Evolutionary conservation across 83 land plant species (phyloP), one percentile per base, ranked within the genome.

Genomic region (Diphasiastrum complanatum): DNA sequence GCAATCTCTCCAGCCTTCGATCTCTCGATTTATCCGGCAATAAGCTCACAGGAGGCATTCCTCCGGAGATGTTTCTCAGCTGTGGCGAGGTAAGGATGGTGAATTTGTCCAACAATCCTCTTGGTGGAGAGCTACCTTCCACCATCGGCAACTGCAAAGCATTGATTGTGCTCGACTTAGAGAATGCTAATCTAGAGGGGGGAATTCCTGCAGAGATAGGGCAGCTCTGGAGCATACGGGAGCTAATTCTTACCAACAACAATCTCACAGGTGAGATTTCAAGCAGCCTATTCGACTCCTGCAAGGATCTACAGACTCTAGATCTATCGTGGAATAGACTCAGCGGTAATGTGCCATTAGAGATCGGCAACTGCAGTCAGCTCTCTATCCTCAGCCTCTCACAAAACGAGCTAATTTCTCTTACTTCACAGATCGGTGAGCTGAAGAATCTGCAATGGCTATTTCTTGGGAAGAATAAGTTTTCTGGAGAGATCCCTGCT

Each of bases 191-290:
- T 5, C 34, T 55, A 24, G 0, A 0, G 30, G 59, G 59, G 18
- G 27, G 34, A 14, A 27, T 55, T 12, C 59, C 59, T 30, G 38
- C 59, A 25, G 11, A 11, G 10, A 11, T 55, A 27, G 59, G 59
- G 14, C 26, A 55, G 11, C 35, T 55, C 38, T 14, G 31, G 35
- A 6, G 10, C 34, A 11, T 55, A 0, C 34, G 26, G 43, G 26
- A 35, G 59, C 34, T 55, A 14, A 55, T 55, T 31, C 34, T 55
- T 16, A 35, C 59, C 11, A 12, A 30, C 59, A 55, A 55, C 18
- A 14, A 41, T 14, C 45, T 41, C 45, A 41, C 45, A 41, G 45
- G 45, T 14, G 45, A 41, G 45, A 14, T 41, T 41, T 18, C 45
- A 41, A 41, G 45, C 45, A 41, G 45, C 18, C 45, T 41, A 14